A percentile compares a stretch with the other conserved stretches of the same genome.
Conservation (phyloP, 2,329 filamentous ascomycete genomes). For the Podosphaera fusca region DNA sequence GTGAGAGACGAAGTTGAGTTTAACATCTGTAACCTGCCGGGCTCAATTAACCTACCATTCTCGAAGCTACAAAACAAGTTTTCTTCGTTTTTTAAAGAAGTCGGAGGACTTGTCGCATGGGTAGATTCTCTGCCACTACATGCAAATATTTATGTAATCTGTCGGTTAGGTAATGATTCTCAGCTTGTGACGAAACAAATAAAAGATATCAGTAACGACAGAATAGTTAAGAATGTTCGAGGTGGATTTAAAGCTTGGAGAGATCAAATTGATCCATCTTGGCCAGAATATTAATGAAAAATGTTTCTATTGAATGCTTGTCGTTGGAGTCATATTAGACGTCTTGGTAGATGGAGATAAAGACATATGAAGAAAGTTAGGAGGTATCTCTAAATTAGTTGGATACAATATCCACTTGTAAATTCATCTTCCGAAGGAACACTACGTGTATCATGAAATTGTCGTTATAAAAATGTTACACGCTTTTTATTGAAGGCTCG, state of each 20-base stretch:
- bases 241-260: conserved; percentile 57
- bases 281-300: conserved; percentile 27
- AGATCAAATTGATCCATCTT: conserved; percentile 34
- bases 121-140: conserved; percentile 19
- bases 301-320: background rate
- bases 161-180: conserved; percentile 56
- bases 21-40: conserved; percentile 51
- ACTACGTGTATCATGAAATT: background rate
- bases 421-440: too few species aligned
- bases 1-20: conserved; percentile 72
- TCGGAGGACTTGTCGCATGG: conserved; percentile 17
- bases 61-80: conserved; percentile 22
- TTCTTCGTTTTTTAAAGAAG: background rate
- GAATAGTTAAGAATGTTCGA: conserved; percentile 45
- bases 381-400: background rate
- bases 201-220: conserved; percentile 30
- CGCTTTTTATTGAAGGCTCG: conserved; percentile 83
- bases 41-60: conserved; percentile 54
- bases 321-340: background rate
- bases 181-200: conserved; percentile 44
- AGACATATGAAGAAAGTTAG: background rate
- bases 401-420: too few species aligned
- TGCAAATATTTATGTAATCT: conserved; percentile 46
- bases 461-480: conserved; percentile 13
- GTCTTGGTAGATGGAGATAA: background rate